phyloP scores from a whole-genome alignment of 148 eudicot species.

The Chenopodium berlandieri region DNA sequence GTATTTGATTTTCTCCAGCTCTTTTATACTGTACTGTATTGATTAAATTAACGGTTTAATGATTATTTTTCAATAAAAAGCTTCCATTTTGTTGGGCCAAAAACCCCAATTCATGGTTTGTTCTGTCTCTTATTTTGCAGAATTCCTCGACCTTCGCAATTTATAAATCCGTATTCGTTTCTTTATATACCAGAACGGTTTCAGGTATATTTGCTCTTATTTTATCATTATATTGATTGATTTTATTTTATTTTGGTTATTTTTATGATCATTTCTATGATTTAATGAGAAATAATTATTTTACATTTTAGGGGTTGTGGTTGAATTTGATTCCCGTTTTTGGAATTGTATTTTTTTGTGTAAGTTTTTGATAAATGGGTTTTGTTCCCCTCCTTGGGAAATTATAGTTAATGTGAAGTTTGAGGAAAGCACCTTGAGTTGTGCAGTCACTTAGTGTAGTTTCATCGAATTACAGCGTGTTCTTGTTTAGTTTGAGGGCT shows the following conservation, averaged over 20 bases:
- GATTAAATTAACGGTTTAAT: neutral
- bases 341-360: neutral
- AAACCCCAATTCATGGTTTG: neutral
- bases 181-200: constrained; percentile 11
- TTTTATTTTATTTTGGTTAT: neutral
- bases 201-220: constrained; percentile 25
- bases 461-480: neutral
- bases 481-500: neutral
- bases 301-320: neutral
- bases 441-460: neutral
- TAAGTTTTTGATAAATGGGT: neutral
- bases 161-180: constrained; percentile 18
- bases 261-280: neutral
- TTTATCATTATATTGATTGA: neutral
- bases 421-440: neutral
- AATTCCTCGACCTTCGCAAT: constrained; percentile 27
- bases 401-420: neutral
- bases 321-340: neutral
- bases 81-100: neutral
- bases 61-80: neutral
- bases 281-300: neutral
- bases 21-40: neutral
- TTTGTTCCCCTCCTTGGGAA: neutral
- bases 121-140: constrained; percentile 27
- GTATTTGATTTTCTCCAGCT: neutral